Evolutionary conservation across 2,329 filamentous ascomycete genomes (phyloP).

Genomic region (Byssochlamys sp.): DNA sequence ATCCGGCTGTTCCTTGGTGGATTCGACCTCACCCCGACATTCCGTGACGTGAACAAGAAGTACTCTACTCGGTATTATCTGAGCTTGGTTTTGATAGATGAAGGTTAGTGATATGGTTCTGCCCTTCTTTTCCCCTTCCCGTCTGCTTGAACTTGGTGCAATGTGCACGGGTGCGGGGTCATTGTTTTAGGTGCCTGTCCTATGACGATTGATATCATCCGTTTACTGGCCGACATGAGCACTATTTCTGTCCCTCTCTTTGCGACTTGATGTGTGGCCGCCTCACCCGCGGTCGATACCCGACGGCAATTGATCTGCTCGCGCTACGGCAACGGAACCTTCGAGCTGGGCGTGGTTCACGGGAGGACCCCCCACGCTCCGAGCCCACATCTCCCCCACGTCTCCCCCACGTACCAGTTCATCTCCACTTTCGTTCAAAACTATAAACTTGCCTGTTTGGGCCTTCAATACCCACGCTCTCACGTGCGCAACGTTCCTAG

Average conservation of each 20-base stretch:
- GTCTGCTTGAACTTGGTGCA: background rate
- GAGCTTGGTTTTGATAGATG: slow-evolving; percentile 87
- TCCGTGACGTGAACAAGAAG: slow-evolving; percentile 99
- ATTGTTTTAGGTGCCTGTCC: background rate
- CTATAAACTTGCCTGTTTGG: background rate
- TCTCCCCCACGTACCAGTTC: background rate
- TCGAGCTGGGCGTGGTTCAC: background rate
- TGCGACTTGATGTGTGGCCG: background rate
- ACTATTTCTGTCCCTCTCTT: background rate
- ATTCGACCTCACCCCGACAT: slow-evolving; percentile 94
- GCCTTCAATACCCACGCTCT: background rate
- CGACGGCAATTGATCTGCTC: slow-evolving; percentile 26
- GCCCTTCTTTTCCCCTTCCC: background rate
- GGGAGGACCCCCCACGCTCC: background rate
- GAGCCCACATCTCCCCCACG: background rate
- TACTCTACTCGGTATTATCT: slow-evolving; percentile 97
- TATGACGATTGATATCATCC: background rate
- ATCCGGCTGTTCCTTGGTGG: slow-evolving; percentile 94
- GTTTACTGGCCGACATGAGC: background rate
- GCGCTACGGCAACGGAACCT: slow-evolving; percentile 3
- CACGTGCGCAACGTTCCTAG: background rate
- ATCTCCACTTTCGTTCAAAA: background rate
- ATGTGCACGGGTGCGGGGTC: background rate
- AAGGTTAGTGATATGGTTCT: slow-evolving; percentile 51
- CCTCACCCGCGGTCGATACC: slow-evolving; percentile 16